Conservation (phyloP, 2,329 filamentous ascomycete species). For the Epichloe aotearoae region DNA sequence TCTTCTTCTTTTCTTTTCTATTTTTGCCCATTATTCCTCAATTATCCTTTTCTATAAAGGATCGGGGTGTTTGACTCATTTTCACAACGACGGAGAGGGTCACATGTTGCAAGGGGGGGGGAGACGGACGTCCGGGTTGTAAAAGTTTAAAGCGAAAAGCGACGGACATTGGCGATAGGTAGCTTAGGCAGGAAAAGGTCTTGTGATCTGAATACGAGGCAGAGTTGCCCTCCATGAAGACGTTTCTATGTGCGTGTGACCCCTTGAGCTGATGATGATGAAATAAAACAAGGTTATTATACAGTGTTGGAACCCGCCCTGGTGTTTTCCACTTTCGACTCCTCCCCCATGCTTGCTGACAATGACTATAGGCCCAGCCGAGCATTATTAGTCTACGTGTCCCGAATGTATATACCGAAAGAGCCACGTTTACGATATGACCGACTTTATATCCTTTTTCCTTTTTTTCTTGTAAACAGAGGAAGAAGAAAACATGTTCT, state of each 20-base stretch:
- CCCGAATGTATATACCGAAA: no score
- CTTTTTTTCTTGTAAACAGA: background rate
- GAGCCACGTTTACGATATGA: no score
- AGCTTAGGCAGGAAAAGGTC: background rate
- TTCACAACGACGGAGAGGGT: background rate
- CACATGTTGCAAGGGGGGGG: background rate
- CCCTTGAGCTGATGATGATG: no score
- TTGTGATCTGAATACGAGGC: background rate
- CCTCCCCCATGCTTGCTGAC: no score
- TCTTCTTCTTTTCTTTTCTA: no score
- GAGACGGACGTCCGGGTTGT: background rate
- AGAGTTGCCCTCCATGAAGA: background rate
- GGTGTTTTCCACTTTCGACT: no score
- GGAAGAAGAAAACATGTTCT: background rate
- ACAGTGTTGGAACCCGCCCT: no score
- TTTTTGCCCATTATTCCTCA: background rate
- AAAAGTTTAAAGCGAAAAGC: constrained; percentile 1
- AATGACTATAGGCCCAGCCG: no score
- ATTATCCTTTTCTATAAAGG: constrained; percentile 3
- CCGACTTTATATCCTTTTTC: no score
- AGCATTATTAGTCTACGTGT: no score
- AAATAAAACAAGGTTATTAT: no score
- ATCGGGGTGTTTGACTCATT: background rate
- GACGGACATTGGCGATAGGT: constrained; percentile 1
- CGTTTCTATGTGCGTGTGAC: no score